Evolutionary conservation across 75 land plant species (phyloP).

Genomic region (Cryptomeria japonica): DNA sequence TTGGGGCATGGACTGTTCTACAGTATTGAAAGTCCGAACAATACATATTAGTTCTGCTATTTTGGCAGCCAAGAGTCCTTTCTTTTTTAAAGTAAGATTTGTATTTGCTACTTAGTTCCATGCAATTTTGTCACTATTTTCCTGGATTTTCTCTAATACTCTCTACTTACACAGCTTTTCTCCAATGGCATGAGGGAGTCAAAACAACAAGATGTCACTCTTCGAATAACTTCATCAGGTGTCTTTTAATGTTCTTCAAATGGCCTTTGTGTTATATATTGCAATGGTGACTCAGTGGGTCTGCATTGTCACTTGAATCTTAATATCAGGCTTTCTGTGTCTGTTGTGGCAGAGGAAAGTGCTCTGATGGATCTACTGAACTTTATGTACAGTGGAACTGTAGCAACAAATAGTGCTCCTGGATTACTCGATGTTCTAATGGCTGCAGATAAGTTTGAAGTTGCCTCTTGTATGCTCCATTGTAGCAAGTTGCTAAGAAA

Average conservation of each 20-base stretch:
- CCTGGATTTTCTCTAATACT: constrained; percentile 1
- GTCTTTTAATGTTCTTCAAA: constrained; percentile 15
- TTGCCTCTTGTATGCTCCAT: constrained; percentile 96
- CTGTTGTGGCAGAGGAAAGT: constrained; percentile 74
- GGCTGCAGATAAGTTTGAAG: constrained; percentile 99
- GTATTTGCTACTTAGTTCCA: background rate
- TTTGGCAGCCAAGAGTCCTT: constrained; percentile 96
- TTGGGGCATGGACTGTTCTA: constrained; percentile 74
- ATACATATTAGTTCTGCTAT: constrained; percentile 94
- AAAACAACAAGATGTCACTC: constrained; percentile 89
- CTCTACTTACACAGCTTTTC: constrained; percentile 63
- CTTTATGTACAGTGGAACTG: constrained; percentile 87
- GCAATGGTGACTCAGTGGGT: background rate
- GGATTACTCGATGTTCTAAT: constrained; percentile 88
- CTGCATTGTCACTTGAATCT: background rate
- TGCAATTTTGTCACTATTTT: background rate
- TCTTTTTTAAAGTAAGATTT: constrained; percentile 83
- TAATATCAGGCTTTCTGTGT: background rate
- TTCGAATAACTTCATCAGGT: constrained; percentile 87
- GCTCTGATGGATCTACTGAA: constrained; percentile 92
- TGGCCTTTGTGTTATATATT: background rate
- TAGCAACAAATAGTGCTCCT: constrained; percentile 65
- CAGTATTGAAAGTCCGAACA: constrained; percentile 63
- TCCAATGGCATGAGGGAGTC: constrained; percentile 99
- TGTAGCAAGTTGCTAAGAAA: constrained; percentile 82